Evolutionary conservation across 129 eudicot genomes (phyloP).

Genomic region (Cynara cardunculus): DNA sequence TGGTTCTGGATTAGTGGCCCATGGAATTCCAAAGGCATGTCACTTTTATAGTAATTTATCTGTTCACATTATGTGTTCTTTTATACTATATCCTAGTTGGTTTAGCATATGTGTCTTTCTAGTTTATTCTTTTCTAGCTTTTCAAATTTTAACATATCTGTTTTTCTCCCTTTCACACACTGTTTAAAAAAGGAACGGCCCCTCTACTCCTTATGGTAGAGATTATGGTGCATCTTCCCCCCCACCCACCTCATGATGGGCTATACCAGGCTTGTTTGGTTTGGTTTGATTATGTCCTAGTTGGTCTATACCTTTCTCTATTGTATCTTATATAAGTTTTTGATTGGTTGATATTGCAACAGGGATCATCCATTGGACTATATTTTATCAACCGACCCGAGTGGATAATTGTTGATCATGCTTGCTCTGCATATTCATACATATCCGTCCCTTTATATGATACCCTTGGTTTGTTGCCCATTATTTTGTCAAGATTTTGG

Average conservation of each 20-base stretch:
- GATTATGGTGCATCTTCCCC: not conserved
- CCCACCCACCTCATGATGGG: not conserved
- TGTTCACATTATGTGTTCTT: not conserved
- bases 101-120: slow-evolving; percentile 8
- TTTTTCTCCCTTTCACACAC: not conserved
- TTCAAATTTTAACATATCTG: not conserved
- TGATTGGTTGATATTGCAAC: slow-evolving; percentile 21
- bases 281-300: not conserved
- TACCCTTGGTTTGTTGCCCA: slow-evolving; percentile 56
- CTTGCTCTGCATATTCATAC: slow-evolving; percentile 81
- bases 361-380: slow-evolving; percentile 74
- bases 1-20: slow-evolving; percentile 73
- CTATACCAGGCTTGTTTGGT: not conserved
- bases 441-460: slow-evolving; percentile 77
- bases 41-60: not conserved
- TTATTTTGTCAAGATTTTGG: not conserved
- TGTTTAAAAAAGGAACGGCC: too few species aligned
- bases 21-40: slow-evolving; percentile 69
- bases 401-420: slow-evolving; percentile 84
- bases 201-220: too few species aligned
- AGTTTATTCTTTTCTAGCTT: not conserved
- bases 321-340: not conserved
- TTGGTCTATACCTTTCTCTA: not conserved
- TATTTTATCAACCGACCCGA: slow-evolving; percentile 85
- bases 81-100: not conserved